Evolutionary conservation across 768 basidiomycete genomes (phyloP).

Genomic region (Cubamyces lactineus): DNA sequence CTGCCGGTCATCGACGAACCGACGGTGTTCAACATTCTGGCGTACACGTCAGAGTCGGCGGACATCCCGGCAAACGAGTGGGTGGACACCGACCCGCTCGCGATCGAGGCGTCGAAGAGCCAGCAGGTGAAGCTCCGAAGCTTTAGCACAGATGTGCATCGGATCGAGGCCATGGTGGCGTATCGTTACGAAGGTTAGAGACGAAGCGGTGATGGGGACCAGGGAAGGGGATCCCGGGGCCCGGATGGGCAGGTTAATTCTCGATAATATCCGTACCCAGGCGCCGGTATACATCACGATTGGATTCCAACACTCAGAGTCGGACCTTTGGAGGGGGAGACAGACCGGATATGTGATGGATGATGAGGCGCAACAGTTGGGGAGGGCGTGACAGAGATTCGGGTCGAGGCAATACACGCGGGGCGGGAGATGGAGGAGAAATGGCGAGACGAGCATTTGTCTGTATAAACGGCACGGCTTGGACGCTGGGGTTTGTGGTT

Average conservation of each 20-base stretch:
- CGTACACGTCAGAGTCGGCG: conserved; percentile 90
- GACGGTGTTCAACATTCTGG: conserved; percentile 96
- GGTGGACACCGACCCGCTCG: conserved; percentile 92
- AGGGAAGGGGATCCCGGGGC: conserved; percentile 17
- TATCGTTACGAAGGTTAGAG: conserved; percentile 86
- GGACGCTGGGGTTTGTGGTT: neutral
- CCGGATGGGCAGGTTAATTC: neutral
- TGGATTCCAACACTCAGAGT: conserved; percentile 12
- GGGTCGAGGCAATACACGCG: conserved; percentile 12
- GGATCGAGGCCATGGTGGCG: conserved; percentile 97
- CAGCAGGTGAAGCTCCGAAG: conserved; percentile 93
- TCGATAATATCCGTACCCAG: neutral
- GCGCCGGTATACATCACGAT: conserved; percentile 9
- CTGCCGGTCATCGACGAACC: conserved; percentile 94
- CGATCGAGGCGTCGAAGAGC: conserved; percentile 91
- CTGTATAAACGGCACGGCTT: neutral
- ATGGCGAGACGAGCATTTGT: conserved; percentile 1
- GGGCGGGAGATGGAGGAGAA: neutral
- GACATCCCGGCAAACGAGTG: conserved; percentile 93
- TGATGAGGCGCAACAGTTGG: conserved; percentile 16
- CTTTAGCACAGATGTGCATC: conserved; percentile 98
- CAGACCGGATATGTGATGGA: conserved; percentile 16
- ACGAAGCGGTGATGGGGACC: conserved; percentile 4
- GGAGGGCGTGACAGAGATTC: conserved; percentile 10
- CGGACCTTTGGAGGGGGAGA: neutral